Base-by-base conservation (phyloP, 495 filamentous ascomycete genomes). In the Annulohypoxylon nitens region DNA sequence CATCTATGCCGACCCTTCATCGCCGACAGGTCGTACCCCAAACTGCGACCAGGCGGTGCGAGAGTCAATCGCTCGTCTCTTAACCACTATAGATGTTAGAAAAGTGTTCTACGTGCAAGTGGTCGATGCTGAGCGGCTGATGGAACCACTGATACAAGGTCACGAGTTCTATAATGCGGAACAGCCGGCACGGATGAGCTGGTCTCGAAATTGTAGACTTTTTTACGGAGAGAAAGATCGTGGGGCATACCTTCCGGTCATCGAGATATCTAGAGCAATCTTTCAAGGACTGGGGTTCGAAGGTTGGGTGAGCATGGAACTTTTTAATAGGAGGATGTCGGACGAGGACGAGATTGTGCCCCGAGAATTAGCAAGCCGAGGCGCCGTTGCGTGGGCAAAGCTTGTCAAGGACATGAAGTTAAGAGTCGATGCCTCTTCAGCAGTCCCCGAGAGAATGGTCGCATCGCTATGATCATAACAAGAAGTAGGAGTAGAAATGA, bases 81-180 rank as follows among this genome's bases (percentile, higher is more conserved):
- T 88, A 0, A 68, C 79, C 0, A 82, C 81, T 1, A 84, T 95
- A 41, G 88, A 93, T 58, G 80, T 89, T 3, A 77, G 80, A 41
- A 95, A 94, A 82, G 84, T 97, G 5, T 93, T 93, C 76, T 93
- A 91, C 70, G 86, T 95, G 5, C 93, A 97, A 81, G 84, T 95
- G 36, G 92, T 92, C 9, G 92, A 97, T 69, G 93, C 89, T 12
- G 91, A 93, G 78, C 83, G 87, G 25, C 82, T 94, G 1, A 62
- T 69, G 1, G 74, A 82, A 18, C 92, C 92, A 6, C 80, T 95
- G 3, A 80, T 88, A 3, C 81, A 85, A 37, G 85, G 83, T 7
- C 93, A 95, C 75, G 81, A 85, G 12, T 94, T 89, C 79, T 86
- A 92, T 77, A 82, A 89, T 7, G 69, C 84, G 0, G 87, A 83